Percentiles rank a stretch among this genome's conserved stretches.
These are phyloP conservation scores for Tetramitus jugosus DNA, from an alignment of 208 protist genomes.

Conservation along the genomic window DNA sequence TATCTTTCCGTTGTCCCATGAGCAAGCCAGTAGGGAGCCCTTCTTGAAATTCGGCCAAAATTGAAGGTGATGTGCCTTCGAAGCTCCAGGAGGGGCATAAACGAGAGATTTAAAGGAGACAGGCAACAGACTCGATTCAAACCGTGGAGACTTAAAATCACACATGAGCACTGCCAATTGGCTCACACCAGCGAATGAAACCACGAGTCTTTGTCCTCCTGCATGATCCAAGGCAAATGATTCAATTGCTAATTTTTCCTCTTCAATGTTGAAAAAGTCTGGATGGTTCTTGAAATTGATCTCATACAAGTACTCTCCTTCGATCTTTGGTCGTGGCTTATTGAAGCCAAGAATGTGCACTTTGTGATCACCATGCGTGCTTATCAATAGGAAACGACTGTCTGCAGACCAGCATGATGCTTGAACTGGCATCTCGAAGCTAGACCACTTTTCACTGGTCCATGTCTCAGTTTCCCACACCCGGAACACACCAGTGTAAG, in stretches of 20 bases:
- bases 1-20: background rate
- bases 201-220: background rate
- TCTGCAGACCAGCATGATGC: background rate
- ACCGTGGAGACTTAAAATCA: background rate
- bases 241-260: background rate
- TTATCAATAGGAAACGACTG: background rate
- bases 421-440: background rate
- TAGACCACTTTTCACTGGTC: background rate
- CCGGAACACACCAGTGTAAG: background rate
- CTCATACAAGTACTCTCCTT: background rate
- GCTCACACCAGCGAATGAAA: background rate
- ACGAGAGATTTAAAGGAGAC: too few species aligned
- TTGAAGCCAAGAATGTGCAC: background rate
- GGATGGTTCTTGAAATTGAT: background rate
- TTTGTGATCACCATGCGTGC: background rate
- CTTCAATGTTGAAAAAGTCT: background rate
- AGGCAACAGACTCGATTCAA: too few species aligned
- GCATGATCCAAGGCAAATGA: background rate
- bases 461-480: background rate
- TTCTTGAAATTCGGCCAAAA: slow-evolving; percentile 10
- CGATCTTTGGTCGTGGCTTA: background rate
- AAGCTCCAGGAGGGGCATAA: background rate
- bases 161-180: background rate
- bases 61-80: background rate
- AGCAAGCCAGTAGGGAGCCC: background rate